Percentiles rank a stretch among this genome's conserved stretches.
Conservation (phyloP, 371 early-diverging fungal species). For the Haplosporangium sp. region DNA sequence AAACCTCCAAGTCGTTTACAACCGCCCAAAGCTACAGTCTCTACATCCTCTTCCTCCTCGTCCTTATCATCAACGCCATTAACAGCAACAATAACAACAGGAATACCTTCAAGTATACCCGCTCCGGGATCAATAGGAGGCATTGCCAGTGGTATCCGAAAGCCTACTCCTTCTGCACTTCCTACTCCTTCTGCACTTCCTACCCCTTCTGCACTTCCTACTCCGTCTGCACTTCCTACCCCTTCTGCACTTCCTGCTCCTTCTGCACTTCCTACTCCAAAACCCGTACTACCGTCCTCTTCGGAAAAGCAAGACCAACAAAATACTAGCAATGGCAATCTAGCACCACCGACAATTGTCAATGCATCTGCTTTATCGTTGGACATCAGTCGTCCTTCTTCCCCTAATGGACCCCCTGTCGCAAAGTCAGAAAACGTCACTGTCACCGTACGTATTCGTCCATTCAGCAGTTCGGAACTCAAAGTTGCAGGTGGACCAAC, state of each 20-base stretch:
- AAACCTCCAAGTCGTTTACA: constrained; percentile 21
- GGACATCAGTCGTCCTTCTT: constrained; percentile 4
- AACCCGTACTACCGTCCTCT: constrained; percentile 28
- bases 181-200: too few species aligned
- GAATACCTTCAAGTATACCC: not conserved
- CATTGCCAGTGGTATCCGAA: constrained; percentile 8
- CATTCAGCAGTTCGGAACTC: constrained; percentile 45
- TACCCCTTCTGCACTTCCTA: too few species aligned
- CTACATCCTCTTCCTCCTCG: not conserved
- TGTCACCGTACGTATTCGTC: constrained; percentile 53
- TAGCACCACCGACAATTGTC: not conserved
- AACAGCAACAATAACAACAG: not conserved
- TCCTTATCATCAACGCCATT: constrained; percentile 1
- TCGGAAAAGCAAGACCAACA: constrained; percentile 9
- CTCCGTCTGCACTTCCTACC: too few species aligned
- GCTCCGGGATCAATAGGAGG: not conserved
- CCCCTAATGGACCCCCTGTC: constrained; percentile 1
- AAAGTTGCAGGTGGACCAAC: constrained; percentile 45
- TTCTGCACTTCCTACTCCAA: constrained; percentile 18
- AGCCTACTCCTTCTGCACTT: not conserved
- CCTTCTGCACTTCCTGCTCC: too few species aligned
- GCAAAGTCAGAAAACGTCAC: constrained; percentile 51
- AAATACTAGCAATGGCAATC: not conserved
- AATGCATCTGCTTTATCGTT: not conserved
- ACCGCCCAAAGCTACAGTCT: constrained; percentile 18